phyloP scores from a whole-genome alignment of 306 rosid genomes.

The Coriaria nepalensis region DNA sequence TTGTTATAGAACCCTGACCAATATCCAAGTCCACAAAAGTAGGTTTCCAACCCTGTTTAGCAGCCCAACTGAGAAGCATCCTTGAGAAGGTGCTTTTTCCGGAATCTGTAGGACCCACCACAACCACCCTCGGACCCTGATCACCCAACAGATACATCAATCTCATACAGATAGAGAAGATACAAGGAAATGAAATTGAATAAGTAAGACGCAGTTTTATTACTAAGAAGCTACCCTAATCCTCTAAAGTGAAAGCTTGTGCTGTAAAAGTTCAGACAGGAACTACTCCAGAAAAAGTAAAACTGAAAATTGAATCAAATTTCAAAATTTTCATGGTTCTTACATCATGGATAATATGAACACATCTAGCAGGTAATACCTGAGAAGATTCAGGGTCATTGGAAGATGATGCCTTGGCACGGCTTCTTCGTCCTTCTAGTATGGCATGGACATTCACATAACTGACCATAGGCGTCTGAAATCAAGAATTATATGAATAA shows the following conservation, averaged over 20 bases:
- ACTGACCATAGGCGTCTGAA: slow-evolving; percentile 82
- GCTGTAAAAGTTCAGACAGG: too few relatives aligned
- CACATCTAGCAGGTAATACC: slow-evolving; percentile 18
- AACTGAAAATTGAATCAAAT: too few relatives aligned
- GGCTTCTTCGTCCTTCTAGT: slow-evolving; percentile 65
- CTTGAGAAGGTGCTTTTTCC: slow-evolving; percentile 81
- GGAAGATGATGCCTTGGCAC: slow-evolving; percentile 52
- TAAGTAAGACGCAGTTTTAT: too few relatives aligned
- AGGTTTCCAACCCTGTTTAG: slow-evolving; percentile 92
- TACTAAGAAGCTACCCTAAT: too few relatives aligned
- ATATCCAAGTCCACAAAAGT: slow-evolving; percentile 89
- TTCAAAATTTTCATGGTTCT: too few relatives aligned
- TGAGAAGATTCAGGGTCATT: slow-evolving; percentile 51
- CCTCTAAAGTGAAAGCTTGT: too few relatives aligned
- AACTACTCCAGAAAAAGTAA: too few relatives aligned
- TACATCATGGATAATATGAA: too few relatives aligned
- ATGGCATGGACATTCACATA: slow-evolving; percentile 91
- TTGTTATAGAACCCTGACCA: slow-evolving; percentile 90
- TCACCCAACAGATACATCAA: slow-evolving; percentile 6
- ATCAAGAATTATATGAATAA: too few relatives aligned
- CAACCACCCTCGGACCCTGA: slow-evolving; percentile 97
- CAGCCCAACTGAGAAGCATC: slow-evolving; percentile 99
- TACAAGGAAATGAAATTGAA: too few relatives aligned
- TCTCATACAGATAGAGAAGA: too few relatives aligned
- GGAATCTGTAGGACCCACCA: slow-evolving; percentile 87